Base-by-base conservation (phyloP, 1,284 basidiomycete genomes). In the Polyporus tsugae region DNA sequence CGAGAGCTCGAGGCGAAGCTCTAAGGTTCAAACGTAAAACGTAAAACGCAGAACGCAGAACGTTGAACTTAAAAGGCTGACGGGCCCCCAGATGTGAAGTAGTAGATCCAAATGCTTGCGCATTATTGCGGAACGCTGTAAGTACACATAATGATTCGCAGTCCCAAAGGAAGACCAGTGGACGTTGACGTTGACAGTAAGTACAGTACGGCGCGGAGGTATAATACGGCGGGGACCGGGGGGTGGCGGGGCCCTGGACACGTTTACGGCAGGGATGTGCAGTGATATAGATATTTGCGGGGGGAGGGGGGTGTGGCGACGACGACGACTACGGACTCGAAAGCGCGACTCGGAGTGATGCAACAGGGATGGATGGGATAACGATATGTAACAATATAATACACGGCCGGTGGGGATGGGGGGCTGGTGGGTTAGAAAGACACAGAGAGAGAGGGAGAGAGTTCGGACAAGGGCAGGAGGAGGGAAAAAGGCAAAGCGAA, bases 341-440 rank as follows among this genome's bases (percentile, higher is more conserved):
- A 55, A 55, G 52, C 52, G 15, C 33, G 52, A 49, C 46, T 49
- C 46, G 46, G 22, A 25, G 46, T 49, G 46, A 49, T 25, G 46
- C n/a, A 49, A 25, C 46, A 49, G 46, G 39, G 59, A 42, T 22
- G 25, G 60, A 39, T 22, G 39, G 42, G 46, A 49, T 49, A 49
- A 49, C 46, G 22, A 49, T 46, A 46, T 49, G 22, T 25, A 22
- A 49, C 46, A 25, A 25, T 25, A 49, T 25, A 25, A 49, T 49
- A 49, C 46, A 49, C 29, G 6, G 22, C 46, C 46, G 19, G 2
- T 49, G 46, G 46, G 46, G 44, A 22, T 22, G 42, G 17, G 17
- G 7, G 6, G 6, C 19, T 46, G n/a, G 17, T 49, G 42, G 3
- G 60, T 29, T 42, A 62, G 57, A 59, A 22, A 39, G 57, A 59